Evolutionary conservation across 106 monocot genomes (phyloP).

Genomic region (Dioscorea dumetorum): DNA sequence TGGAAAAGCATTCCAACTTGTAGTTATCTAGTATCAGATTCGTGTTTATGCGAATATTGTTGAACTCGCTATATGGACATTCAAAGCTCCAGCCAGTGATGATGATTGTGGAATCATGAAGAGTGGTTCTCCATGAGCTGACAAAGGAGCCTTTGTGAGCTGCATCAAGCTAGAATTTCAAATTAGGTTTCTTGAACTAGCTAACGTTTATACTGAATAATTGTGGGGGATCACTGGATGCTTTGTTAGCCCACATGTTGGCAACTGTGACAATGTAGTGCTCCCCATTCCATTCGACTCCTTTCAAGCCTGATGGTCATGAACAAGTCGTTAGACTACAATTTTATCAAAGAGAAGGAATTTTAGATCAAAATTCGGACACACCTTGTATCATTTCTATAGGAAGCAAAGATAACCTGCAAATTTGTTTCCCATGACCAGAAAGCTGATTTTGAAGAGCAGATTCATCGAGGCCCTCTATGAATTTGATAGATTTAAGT

Average conservation of each 20-base stretch:
- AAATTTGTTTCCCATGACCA: conserved; percentile 8
- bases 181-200: background rate
- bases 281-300: conserved; percentile 46
- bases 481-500: conserved; percentile 36
- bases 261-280: conserved; percentile 57
- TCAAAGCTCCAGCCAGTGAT: no score
- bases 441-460: conserved; percentile 13
- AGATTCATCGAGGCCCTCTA: conserved; percentile 11
- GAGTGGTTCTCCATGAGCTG: no score
- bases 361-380: background rate
- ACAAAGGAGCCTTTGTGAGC: no score
- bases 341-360: background rate
- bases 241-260: conserved; percentile 65
- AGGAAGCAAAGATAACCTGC: conserved; percentile 57
- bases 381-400: conserved; percentile 38
- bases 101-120: no score
- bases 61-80: no score
- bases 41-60: no score
- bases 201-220: conserved; percentile 16
- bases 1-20: no score
- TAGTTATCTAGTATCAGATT: no score
- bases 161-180: no score
- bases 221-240: conserved; percentile 42
- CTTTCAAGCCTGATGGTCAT: conserved; percentile 35
- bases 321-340: conserved; percentile 2